Conservation (phyloP, 2,329 filamentous ascomycete species). For the Phyllosticta citribraziliensis region DNA sequence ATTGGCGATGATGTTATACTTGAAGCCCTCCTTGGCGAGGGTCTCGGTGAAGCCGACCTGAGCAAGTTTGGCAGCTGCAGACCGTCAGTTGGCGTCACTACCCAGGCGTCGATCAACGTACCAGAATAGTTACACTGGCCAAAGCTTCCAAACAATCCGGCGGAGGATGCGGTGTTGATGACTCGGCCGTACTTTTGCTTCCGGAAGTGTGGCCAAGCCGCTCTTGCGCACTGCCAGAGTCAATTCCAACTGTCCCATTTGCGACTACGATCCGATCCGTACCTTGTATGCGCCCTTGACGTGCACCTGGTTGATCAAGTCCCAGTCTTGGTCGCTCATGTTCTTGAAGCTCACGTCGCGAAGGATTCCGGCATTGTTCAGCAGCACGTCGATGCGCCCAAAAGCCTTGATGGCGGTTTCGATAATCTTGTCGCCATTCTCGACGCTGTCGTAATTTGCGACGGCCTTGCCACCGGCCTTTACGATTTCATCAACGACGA, state of each 20-base stretch:
- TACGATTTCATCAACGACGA: conserved; percentile 75
- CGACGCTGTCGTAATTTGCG: conserved; percentile 93
- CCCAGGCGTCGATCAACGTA: conserved; percentile 24
- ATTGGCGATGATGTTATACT: conserved; percentile 96
- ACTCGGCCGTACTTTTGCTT: conserved; percentile 97
- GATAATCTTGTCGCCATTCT: conserved; percentile 90
- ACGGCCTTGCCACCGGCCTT: conserved; percentile 87
- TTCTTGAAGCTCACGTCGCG: conserved; percentile 97
- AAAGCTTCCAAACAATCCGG: conserved; percentile 90
- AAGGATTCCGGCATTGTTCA: conserved; percentile 97
- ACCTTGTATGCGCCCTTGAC: conserved; percentile 86
- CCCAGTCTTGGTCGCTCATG: conserved; percentile 96
- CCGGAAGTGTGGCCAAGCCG: conserved; percentile 94
- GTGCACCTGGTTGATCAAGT: conserved; percentile 86
- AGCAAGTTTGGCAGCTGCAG: conserved; percentile 74
- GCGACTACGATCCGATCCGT: not conserved
- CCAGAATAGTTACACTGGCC: conserved; percentile 92
- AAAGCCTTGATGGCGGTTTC: conserved; percentile 72
- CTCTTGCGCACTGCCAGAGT: conserved; percentile 58
- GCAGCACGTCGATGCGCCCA: conserved; percentile 83
- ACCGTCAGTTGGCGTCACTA: conserved; percentile 16
- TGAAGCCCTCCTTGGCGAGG: conserved; percentile 89
- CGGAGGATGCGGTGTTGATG: conserved; percentile 95
- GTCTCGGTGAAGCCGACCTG: conserved; percentile 98
- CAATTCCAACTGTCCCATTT: not conserved